These are phyloP conservation scores for Astragalus glycyphyllos DNA, from an alignment of 306 rosid genomes.

Conservation along the genomic window DNA sequence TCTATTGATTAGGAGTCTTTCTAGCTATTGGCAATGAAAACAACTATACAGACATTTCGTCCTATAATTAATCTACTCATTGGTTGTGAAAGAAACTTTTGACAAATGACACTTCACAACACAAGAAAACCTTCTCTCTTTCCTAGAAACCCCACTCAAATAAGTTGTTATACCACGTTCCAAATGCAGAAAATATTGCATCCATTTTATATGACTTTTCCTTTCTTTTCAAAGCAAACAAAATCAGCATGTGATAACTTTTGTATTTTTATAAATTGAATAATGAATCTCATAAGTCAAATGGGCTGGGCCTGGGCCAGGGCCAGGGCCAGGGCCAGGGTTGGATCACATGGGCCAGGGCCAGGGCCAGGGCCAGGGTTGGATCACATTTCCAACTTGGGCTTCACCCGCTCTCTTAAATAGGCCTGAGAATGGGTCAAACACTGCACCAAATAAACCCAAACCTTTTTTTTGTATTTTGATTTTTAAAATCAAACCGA, in stretches of 20 bases:
- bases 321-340: no score
- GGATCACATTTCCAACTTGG: no score
- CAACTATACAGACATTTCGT: constrained; percentile 49
- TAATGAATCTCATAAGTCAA: no score
- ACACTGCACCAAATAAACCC: no score
- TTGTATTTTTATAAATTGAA: background rate
- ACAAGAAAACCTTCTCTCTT: constrained; percentile 19
- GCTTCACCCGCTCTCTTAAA: no score
- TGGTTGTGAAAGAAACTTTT: constrained; percentile 36
- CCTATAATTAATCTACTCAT: constrained; percentile 41
- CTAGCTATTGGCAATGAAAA: constrained; percentile 41
- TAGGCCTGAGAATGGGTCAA: no score
- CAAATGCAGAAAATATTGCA: constrained; percentile 20
- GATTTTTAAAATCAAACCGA: no score
- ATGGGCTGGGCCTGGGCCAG: no score
- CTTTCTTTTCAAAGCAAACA: constrained; percentile 15
- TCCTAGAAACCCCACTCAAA: constrained; percentile 38
- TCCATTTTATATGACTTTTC: background rate
- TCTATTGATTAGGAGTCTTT: constrained; percentile 14
- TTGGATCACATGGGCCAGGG: no score
- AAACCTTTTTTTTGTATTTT: no score
- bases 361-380: no score
- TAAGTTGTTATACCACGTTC: constrained; percentile 33
- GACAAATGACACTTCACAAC: constrained; percentile 48
- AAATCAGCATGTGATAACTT: constrained; percentile 4